Conservation (phyloP, 2,329 filamentous ascomycete genomes). For the Sclerotinia subarctica region DNA sequence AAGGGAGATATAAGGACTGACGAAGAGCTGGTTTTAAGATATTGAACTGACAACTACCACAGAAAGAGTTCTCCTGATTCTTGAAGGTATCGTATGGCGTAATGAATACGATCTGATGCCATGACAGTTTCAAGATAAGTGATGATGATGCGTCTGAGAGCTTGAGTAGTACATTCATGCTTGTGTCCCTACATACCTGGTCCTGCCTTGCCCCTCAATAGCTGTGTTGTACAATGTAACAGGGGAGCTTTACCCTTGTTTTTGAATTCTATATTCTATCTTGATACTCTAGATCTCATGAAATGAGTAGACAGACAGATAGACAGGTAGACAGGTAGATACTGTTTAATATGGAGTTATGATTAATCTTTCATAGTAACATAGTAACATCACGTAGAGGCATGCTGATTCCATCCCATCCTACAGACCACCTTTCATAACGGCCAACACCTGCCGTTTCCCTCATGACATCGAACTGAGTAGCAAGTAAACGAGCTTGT, state of each 20-base stretch:
- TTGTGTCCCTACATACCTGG: not conserved
- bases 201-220: constrained; percentile 8
- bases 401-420: not conserved
- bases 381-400: too few species aligned
- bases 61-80: not conserved
- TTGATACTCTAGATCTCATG: not conserved
- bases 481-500: not conserved
- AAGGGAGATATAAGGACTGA: not conserved
- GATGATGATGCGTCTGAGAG: not conserved
- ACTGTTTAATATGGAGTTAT: too few species aligned
- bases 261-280: too few species aligned
- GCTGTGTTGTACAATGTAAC: constrained; percentile 16
- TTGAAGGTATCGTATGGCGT: not conserved
- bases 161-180: not conserved
- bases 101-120: not conserved
- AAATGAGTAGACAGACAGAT: not conserved
- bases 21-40: not conserved
- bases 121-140: not conserved
- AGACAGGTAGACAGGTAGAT: too few species aligned
- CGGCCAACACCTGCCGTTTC: not conserved
- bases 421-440: not conserved
- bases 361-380: too few species aligned
- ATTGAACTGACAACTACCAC: not conserved
- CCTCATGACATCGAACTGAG: not conserved
- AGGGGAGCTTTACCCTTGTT: not conserved